These are phyloP conservation scores for Perilla frutescens DNA, from an alignment of 257 asterid species.

Conservation along the genomic window DNA sequence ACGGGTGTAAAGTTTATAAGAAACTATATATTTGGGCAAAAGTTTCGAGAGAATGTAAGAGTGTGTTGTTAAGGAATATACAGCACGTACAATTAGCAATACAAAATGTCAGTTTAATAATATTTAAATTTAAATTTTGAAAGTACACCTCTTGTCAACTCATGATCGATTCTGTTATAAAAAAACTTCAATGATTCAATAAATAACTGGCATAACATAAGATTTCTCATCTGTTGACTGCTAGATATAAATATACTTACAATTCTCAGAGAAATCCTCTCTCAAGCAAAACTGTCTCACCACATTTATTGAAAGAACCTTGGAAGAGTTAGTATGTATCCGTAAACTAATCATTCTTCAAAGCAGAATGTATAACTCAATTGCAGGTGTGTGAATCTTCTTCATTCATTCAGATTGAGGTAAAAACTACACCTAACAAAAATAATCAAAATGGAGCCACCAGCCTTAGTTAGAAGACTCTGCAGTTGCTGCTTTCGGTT, in stretches of 20 bases:
- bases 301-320: slow-evolving; percentile 21
- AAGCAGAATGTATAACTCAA: slow-evolving; percentile 23
- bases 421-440: slow-evolving; percentile 34
- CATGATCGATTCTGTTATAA: too few relatives aligned
- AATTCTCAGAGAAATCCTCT: neutral
- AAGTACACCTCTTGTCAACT: too few relatives aligned
- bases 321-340: slow-evolving; percentile 18
- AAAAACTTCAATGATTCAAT: neutral
- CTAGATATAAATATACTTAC: neutral
- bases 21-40: too few relatives aligned
- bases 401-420: neutral
- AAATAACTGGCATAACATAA: neutral
- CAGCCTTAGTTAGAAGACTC: neutral
- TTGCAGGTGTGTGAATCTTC: neutral
- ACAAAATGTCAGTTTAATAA: too few relatives aligned
- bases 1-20: too few relatives aligned
- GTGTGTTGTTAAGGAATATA: too few relatives aligned
- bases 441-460: slow-evolving; percentile 1
- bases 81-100: too few relatives aligned
- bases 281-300: slow-evolving; percentile 23
- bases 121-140: too few relatives aligned
- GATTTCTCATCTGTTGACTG: slow-evolving; percentile 28
- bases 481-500: slow-evolving; percentile 40
- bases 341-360: neutral
- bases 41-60: too few relatives aligned